Percentiles rank a stretch among this genome's conserved stretches.
These are phyloP conservation scores for Niveomyces coronatus DNA, from an alignment of 2,329 filamentous ascomycete genomes.

Conservation along the genomic window DNA sequence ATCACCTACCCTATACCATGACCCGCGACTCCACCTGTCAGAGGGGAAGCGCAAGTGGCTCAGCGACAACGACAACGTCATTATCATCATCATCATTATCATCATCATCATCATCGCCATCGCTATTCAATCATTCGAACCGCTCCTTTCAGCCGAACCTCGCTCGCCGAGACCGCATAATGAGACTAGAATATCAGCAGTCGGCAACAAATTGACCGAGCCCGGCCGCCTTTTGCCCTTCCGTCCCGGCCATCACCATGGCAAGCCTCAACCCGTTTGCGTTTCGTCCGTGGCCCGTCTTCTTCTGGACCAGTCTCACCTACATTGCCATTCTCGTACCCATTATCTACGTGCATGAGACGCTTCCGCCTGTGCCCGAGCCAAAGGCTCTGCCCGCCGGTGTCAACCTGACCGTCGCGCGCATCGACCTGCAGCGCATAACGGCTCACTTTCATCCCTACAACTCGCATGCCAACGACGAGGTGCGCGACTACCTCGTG, in stretches of 20 bases:
- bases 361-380: constrained; percentile 51
- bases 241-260: constrained; percentile 2
- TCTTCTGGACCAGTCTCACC: constrained; percentile 62
- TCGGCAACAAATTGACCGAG: too few species aligned
- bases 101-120: too few species aligned
- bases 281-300: constrained; percentile 74
- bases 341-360: constrained; percentile 63
- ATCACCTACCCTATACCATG: too few species aligned
- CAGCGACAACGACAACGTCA: too few species aligned
- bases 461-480: constrained; percentile 76
- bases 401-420: constrained; percentile 75
- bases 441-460: constrained; percentile 75
- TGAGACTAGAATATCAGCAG: too few species aligned
- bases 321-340: constrained; percentile 71
- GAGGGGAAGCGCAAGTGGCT: too few species aligned
- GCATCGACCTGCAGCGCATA: constrained; percentile 69
- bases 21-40: too few species aligned
- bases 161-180: too few species aligned
- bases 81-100: too few species aligned
- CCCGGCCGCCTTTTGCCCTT: neutral
- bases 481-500: constrained; percentile 67
- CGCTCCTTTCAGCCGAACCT: too few species aligned
- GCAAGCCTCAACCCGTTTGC: constrained; percentile 47
- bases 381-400: constrained; percentile 42
- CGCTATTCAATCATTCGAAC: too few species aligned